Conservation (phyloP, 1,139 yeast genomes). For the Pichia sp. region DNA sequence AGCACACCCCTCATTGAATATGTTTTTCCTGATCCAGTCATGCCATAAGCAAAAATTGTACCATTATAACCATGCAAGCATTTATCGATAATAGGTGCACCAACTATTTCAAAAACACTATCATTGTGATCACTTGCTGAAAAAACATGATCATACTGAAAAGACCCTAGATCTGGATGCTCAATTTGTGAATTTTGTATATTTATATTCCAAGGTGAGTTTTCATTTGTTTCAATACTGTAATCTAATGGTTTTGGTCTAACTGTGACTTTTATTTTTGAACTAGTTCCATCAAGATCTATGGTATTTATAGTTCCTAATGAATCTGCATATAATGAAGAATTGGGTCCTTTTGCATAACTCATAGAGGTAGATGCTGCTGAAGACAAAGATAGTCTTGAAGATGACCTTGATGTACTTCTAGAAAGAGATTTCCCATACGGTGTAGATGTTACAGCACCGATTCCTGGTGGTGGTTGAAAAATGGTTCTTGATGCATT, state of each 20-base stretch:
- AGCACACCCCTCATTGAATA: constrained; percentile 78
- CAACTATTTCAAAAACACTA: constrained; percentile 56
- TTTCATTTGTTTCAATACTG: constrained; percentile 7
- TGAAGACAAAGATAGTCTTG: constrained; percentile 17
- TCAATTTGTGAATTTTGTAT: constrained; percentile 14
- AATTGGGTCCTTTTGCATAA: constrained; percentile 4
- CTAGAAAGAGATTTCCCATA: constrained; percentile 6
- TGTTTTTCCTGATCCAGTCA: constrained; percentile 96
- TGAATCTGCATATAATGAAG: constrained; percentile 5
- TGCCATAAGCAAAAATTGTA: constrained; percentile 88
- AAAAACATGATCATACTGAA: constrained; percentile 74
- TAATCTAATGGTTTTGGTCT: constrained; percentile 45
- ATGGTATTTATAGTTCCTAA: constrained; percentile 15
- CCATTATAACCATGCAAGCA: constrained; percentile 80
- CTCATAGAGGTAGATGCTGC: constrained; percentile 6
- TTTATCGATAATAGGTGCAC: constrained; percentile 55
- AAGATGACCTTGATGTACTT: constrained; percentile 16
- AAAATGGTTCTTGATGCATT: constrained; percentile 4
- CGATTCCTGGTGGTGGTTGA: constrained; percentile 6
- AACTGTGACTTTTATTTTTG: constrained; percentile 43
- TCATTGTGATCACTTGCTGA: constrained; percentile 43
- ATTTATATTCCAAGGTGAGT: constrained; percentile 13
- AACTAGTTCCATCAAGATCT: constrained; percentile 25
- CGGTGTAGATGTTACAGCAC: constrained; percentile 4
- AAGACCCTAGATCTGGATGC: constrained; percentile 49